Conservation (phyloP, 139 green algal species). For the Spirogloea muscicola region DNA sequence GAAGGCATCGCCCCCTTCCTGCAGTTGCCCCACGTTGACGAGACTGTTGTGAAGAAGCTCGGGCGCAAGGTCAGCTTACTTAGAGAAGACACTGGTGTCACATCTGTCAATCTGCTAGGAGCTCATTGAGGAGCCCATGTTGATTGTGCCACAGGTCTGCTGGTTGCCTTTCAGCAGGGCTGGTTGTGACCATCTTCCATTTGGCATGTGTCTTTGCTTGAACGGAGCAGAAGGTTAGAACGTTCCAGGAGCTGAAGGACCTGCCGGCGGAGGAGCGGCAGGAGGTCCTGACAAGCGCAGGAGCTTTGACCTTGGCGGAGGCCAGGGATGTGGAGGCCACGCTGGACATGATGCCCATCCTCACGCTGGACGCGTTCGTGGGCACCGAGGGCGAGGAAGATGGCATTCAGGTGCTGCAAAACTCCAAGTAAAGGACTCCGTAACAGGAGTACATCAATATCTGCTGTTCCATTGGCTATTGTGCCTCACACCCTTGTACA, state of each 20-base stretch:
- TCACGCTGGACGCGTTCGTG: conserved; percentile 33
- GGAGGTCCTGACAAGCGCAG: conserved; percentile 3
- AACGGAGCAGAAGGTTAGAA: conserved; percentile 47
- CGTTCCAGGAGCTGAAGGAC: conserved; percentile 37
- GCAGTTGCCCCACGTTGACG: conserved; percentile 49
- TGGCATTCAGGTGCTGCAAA: too few species aligned
- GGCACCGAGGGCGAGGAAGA: conserved; percentile 40
- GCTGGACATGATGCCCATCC: conserved; percentile 10
- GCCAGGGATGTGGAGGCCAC: conserved; percentile 25
- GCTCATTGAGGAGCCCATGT: not conserved
- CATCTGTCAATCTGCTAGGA: not conserved
- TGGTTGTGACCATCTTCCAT: too few species aligned
- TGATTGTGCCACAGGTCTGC: not conserved
- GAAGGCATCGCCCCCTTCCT: conserved; percentile 34
- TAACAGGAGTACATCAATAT: too few species aligned
- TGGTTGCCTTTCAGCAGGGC: too few species aligned
- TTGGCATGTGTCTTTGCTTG: too few species aligned
- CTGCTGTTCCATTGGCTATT: too few species aligned
- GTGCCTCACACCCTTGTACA: too few species aligned
- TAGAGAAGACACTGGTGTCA: not conserved
- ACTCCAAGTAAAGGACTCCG: too few species aligned
- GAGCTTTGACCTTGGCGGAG: not conserved
- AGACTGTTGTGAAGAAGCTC: conserved; percentile 40
- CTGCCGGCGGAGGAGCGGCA: not conserved
- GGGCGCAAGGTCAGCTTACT: conserved; percentile 22